Conservation (phyloP, 371 early-diverging fungal genomes). For the Haplosporangium sp. region DNA sequence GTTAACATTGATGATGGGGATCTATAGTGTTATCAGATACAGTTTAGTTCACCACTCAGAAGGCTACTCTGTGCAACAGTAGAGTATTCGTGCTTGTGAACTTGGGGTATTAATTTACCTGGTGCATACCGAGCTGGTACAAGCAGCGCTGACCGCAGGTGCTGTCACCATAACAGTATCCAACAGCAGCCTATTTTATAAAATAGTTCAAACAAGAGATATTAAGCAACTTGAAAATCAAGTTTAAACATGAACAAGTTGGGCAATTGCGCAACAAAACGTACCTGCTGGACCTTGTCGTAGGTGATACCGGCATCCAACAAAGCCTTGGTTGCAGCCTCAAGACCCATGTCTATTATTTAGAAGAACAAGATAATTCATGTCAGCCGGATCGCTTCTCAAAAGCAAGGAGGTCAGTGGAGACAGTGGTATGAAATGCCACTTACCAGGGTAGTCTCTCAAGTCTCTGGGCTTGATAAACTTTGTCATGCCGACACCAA, state of each 20-base stretch:
- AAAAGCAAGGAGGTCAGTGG: not conserved
- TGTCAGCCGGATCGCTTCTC: constrained; percentile 14
- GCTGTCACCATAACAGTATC: constrained; percentile 77
- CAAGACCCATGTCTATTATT: constrained; percentile 72
- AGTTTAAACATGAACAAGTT: constrained; percentile 17
- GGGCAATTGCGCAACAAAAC: not conserved
- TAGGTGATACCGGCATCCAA: constrained; percentile 77
- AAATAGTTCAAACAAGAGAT: not conserved
- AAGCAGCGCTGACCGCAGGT: constrained; percentile 82
- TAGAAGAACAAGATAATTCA: not conserved
- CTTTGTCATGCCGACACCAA: constrained; percentile 80
- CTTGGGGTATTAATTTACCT: constrained; percentile 58
- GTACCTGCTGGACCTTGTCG: constrained; percentile 71
- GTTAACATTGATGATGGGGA: constrained; percentile 78
- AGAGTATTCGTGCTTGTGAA: not conserved
- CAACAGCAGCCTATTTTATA: constrained; percentile 61
- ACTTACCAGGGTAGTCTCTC: constrained; percentile 69
- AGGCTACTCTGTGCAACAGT: no score
- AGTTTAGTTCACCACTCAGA: not conserved
- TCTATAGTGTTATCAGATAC: constrained; percentile 20
- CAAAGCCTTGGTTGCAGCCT: constrained; percentile 81
- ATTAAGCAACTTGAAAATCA: not conserved
- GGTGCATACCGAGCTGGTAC: constrained; percentile 77
- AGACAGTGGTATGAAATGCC: not conserved
- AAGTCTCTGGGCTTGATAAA: constrained; percentile 72